Conservation (phyloP, 176 grass and related monocot species). For the Avena eriantha region DNA sequence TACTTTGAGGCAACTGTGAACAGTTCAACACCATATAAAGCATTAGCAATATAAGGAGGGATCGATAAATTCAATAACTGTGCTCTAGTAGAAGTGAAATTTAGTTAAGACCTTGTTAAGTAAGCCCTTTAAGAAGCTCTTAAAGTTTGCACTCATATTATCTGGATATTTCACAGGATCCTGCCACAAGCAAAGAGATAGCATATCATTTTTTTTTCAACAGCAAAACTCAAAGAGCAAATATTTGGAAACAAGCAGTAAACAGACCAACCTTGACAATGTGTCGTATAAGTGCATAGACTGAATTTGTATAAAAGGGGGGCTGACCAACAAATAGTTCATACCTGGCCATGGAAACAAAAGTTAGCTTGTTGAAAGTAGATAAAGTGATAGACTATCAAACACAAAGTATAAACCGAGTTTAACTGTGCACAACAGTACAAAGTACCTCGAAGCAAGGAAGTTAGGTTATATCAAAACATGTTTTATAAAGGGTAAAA, state of each 20-base stretch:
- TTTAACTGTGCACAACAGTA: background rate
- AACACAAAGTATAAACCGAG: conserved; percentile 16
- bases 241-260: conserved; percentile 38
- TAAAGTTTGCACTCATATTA: conserved; percentile 89
- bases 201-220: conserved; percentile 31
- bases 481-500: background rate
- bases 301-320: conserved; percentile 98
- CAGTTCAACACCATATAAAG: conserved; percentile 32
- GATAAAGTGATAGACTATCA: conserved; percentile 27
- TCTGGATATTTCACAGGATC: conserved; percentile 99
- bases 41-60: conserved; percentile 49
- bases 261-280: conserved; percentile 80
- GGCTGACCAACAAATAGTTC: conserved; percentile 97
- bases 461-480: conserved; percentile 6
- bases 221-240: background rate
- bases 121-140: conserved; percentile 93
- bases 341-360: conserved; percentile 62
- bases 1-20: conserved; percentile 81
- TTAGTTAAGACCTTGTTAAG: conserved; percentile 76
- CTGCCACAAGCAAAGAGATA: conserved; percentile 42
- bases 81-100: background rate
- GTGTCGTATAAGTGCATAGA: conserved; percentile 92
- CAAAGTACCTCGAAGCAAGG: background rate
- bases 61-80: conserved; percentile 43
- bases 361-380: conserved; percentile 36